phyloP scores from a whole-genome alignment of 2,329 filamentous ascomycete genomes.

The Aspergillus vadensis region DNA sequence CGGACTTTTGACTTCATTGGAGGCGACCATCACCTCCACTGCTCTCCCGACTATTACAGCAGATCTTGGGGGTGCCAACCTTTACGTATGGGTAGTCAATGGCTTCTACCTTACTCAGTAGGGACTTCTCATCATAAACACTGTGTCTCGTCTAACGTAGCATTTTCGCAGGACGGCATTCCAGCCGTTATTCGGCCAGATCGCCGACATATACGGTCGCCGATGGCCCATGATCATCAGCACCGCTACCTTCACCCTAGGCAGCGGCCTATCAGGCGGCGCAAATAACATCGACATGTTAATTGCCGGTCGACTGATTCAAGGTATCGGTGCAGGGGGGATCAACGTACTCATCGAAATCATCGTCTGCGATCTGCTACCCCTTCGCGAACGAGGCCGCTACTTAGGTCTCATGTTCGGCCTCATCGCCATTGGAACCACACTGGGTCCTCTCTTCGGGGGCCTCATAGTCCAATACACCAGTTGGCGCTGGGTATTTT shows the following conservation, averaged over 20 bases:
- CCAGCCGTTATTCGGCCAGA: slow-evolving; percentile 55
- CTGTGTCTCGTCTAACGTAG: background rate
- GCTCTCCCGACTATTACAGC: slow-evolving; percentile 44
- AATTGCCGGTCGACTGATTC: slow-evolving; percentile 57
- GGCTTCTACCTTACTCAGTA: background rate
- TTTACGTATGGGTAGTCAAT: background rate
- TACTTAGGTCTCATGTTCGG: slow-evolving; percentile 29
- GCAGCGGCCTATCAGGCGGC: slow-evolving; percentile 56
- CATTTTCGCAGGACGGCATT: background rate
- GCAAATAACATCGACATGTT: slow-evolving; percentile 50
- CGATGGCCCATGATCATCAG: slow-evolving; percentile 46
- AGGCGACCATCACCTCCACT: slow-evolving; percentile 44
- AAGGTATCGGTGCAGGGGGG: slow-evolving; percentile 55
- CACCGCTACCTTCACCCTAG: slow-evolving; percentile 53
- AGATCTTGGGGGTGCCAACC: slow-evolving; percentile 32
- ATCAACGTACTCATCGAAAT: slow-evolving; percentile 47
- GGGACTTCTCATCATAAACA: background rate
- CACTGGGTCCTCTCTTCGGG: slow-evolving; percentile 49
- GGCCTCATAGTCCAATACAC: slow-evolving; percentile 28
- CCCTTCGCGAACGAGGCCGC: slow-evolving; percentile 38
- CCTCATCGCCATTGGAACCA: slow-evolving; percentile 42
- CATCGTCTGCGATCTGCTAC: slow-evolving; percentile 51
- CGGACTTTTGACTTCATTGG: slow-evolving; percentile 29
- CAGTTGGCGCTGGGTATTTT: slow-evolving; percentile 35
- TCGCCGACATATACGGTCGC: slow-evolving; percentile 58